phyloP scores from a whole-genome alignment of 768 basidiomycete genomes.

The Tubosaeta sp. region DNA sequence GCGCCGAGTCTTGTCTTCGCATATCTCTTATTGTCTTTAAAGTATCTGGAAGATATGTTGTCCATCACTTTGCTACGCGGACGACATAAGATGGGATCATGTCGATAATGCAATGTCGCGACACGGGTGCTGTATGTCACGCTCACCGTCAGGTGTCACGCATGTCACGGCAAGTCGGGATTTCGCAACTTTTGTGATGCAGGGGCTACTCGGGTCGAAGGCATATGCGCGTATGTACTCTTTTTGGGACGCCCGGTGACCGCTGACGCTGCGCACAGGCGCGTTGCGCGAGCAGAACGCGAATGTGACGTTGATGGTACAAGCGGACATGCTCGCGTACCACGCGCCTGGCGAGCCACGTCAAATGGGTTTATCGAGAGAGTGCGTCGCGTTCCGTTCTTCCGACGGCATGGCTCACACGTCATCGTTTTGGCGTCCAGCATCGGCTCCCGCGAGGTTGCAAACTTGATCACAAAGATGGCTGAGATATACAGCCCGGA shows the following conservation, averaged over 20 bases:
- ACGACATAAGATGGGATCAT: neutral
- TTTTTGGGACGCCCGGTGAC: neutral
- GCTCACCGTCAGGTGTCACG: no score
- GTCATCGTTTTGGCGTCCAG: conserved; percentile 33
- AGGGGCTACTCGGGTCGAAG: conserved; percentile 75
- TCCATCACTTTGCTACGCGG: neutral
- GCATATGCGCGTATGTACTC: conserved; percentile 71
- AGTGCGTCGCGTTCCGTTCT: conserved; percentile 38
- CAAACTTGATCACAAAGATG: conserved; percentile 69
- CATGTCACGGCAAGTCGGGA: no score
- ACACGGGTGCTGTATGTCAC: no score
- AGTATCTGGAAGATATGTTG: neutral
- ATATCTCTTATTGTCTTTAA: neutral
- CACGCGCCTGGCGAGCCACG: conserved; percentile 71
- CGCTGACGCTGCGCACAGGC: conserved; percentile 33
- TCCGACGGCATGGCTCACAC: neutral
- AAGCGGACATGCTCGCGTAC: conserved; percentile 92
- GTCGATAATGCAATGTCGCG: neutral
- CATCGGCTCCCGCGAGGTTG: conserved; percentile 74
- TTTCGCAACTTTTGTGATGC: no score
- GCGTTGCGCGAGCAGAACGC: conserved; percentile 54
- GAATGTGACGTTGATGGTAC: conserved; percentile 79
- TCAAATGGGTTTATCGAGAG: conserved; percentile 76
- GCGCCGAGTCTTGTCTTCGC: neutral
- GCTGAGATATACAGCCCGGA: conserved; percentile 81